phyloP scores from a whole-genome alignment of 257 asterid species.

The Solanum neorickii region DNA sequence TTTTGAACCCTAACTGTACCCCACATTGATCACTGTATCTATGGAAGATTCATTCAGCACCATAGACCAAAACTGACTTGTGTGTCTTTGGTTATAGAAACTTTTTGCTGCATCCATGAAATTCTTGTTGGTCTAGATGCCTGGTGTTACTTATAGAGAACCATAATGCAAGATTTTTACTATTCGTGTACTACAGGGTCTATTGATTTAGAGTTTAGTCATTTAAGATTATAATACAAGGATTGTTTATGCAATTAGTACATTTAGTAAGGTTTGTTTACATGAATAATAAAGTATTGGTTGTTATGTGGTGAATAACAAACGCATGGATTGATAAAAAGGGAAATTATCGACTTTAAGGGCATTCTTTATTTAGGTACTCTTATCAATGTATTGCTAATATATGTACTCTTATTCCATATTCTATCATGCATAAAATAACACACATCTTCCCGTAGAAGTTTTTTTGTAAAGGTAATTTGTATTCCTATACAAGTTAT shows the following conservation, averaged over 20 bases:
- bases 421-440: not conserved
- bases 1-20: not conserved
- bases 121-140: not conserved
- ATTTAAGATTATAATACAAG: not conserved
- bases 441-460: not conserved
- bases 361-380: not conserved
- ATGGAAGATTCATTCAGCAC: not conserved
- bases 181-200: not conserved
- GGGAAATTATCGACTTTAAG: not conserved
- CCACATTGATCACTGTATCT: not conserved
- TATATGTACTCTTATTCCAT: not conserved
- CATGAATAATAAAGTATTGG: not conserved
- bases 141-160: not conserved
- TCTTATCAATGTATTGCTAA: not conserved
- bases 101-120: not conserved
- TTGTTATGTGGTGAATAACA: not conserved
- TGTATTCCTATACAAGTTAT: not conserved
- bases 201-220: not conserved
- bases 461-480: not conserved
- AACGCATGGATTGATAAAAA: not conserved
- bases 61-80: not conserved
- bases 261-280: not conserved
- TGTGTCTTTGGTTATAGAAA: not conserved
- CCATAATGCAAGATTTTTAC: not conserved
- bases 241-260: not conserved